These are phyloP conservation scores for Xylariales sp. DNA, from an alignment of 2,329 filamentous ascomycete genomes.

Conservation along the genomic window DNA sequence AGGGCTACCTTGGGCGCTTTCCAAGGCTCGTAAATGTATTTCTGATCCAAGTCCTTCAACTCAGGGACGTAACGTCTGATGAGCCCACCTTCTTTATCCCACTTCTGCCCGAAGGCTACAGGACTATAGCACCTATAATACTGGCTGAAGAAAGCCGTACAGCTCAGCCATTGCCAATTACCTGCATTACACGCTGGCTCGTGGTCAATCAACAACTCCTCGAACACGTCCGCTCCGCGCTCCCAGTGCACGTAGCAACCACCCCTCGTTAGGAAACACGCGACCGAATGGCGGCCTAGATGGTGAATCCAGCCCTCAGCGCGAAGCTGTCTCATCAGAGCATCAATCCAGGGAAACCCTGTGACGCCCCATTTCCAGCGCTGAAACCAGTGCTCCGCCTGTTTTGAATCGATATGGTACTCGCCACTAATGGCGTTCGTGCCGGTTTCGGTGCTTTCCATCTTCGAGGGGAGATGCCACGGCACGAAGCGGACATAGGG, in stretches of 20 bases:
- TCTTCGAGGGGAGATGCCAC: conserved; percentile 67
- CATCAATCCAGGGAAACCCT: conserved; percentile 78
- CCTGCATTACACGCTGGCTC: conserved; percentile 69
- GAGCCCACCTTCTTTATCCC: conserved; percentile 64
- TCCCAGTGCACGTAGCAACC: conserved; percentile 79
- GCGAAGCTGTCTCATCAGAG: conserved; percentile 69
- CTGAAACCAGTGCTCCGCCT: conserved; percentile 61
- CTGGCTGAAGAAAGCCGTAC: conserved; percentile 69
- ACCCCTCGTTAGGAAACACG: conserved; percentile 74
- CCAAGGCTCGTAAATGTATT: conserved; percentile 78
- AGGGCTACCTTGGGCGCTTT: conserved; percentile 65
- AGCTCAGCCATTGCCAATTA: conserved; percentile 76
- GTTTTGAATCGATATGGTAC: conserved; percentile 58
- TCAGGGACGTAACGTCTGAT: conserved; percentile 65
- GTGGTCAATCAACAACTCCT: conserved; percentile 71
- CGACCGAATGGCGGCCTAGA: conserved; percentile 70
- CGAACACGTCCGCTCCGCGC: conserved; percentile 72
- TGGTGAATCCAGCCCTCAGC: conserved; percentile 78
- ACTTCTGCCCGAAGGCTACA: conserved; percentile 68
- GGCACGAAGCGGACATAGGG: conserved; percentile 67
- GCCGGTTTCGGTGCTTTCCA: conserved; percentile 37
- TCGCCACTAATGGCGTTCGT: conserved; percentile 47
- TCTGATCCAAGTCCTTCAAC: conserved; percentile 54
- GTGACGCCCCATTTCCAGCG: conserved; percentile 67
- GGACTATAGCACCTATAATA: conserved; percentile 69